Base-by-base conservation (phyloP, 768 basidiomycete genomes). In the Russula brevipes region DNA sequence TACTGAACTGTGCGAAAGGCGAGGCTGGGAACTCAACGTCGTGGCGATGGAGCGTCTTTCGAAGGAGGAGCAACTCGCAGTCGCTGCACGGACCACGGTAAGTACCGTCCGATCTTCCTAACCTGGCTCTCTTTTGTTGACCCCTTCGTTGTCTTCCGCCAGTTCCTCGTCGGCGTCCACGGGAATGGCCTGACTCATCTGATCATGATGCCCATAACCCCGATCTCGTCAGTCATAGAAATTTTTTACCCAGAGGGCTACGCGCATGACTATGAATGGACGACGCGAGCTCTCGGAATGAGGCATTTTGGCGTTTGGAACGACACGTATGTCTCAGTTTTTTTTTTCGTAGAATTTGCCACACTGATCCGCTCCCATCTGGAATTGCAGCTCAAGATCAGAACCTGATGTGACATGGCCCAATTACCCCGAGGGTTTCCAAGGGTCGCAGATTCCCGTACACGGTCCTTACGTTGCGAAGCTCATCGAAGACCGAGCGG, bases 251-350 rank as follows among this genome's bases (percentile, higher is more conserved):
- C 90, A 0, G 78, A 73, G 3, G 92, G 91, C 0, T 94, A 91
- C 71, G 86, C 91, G 33, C 86, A 88, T 69, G 92, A 94, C 70
- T 94, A 94, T 71, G 85, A 91, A 69, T 94, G 90, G 85, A 93
- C 91, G 0, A 72, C 86, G 5, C 74, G 82, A 39, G 84, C 89
- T 0, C 73, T 94, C 11, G 89, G 89, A 5, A 85, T 90, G 79
- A 77, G 73, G 17, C 85, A 94, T 73, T 88, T 85, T 66, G 87
- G 84, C 1, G 78, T 95, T 38, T 91, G 91, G 90, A 88, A 91
- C 66, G 86, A 91, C 73, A 85, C 82, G 83, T 88, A 71, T 66
- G 78, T 19, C 35, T 17, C 31, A 10, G 8, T 11, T 10, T 45
- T 53, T n/a, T 50, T 50, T 81, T 24, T 36, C 36, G 19, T 45